These are phyloP conservation scores for Pseudoturritis turrita DNA, from an alignment of 345 rosid species.

Conservation along the genomic window DNA sequence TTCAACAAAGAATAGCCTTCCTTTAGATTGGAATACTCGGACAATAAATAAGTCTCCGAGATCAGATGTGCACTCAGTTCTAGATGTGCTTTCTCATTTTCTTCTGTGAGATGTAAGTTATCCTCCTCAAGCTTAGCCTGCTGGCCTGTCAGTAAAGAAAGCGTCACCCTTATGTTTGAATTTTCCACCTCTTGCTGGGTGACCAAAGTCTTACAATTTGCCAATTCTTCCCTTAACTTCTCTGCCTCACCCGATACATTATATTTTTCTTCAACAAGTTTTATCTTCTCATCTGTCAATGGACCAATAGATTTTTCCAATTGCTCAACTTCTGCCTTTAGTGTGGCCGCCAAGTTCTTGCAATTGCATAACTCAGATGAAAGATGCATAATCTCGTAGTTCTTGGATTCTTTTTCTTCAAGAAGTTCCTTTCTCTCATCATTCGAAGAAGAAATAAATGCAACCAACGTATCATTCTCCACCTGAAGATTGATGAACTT, in stretches of 20 bases:
- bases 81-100: conserved; percentile 37
- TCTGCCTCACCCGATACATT: conserved; percentile 40
- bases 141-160: conserved; percentile 38
- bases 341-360: conserved; percentile 36
- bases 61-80: conserved; percentile 45
- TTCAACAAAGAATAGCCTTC: conserved; percentile 37
- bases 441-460: conserved; percentile 36
- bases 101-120: conserved; percentile 44
- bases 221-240: conserved; percentile 49
- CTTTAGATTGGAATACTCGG: conserved; percentile 48
- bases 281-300: conserved; percentile 46
- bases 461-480: conserved; percentile 58
- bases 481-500: conserved; percentile 41
- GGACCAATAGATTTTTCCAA: conserved; percentile 42
- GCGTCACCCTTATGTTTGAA: conserved; percentile 36
- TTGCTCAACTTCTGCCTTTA: conserved; percentile 55
- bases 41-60: conserved; percentile 42
- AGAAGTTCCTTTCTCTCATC: conserved; percentile 48
- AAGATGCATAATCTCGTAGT: conserved; percentile 49
- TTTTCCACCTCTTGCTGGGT: conserved; percentile 52
- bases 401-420: conserved; percentile 43
- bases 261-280: conserved; percentile 43
- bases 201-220: conserved; percentile 45
- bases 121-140: conserved; percentile 48
- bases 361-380: conserved; percentile 44